Base-by-base conservation (phyloP, 2,329 filamentous ascomycete species). In the Juglanconis juglandina region DNA sequence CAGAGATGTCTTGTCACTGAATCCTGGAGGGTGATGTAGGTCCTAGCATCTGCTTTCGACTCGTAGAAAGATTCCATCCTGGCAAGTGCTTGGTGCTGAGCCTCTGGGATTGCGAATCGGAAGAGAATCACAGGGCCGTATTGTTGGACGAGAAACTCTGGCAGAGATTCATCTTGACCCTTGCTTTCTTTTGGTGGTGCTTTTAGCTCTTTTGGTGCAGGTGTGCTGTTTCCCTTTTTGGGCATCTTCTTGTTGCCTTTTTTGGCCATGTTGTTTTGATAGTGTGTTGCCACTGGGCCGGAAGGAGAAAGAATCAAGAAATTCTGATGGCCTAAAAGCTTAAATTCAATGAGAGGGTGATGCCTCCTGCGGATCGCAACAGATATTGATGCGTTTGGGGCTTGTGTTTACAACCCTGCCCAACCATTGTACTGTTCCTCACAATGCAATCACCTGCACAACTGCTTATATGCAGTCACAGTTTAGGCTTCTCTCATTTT, bases 71-170 rank as follows among this genome's bases (percentile, higher is more conserved):
- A 5, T 39, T 48, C 53, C 13, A 41, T 6, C 6, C 53, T 46
- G 33, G 53, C 53, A 11, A 56, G 14, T n/a, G 53, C 53, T 46
- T 56, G 53, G 17, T 56, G 53, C n/a, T 48, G 53, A n/a, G 33
- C 1, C 2, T 48, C 24, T 13, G 33, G 17, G 9, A 44, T 14
- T 3, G 7, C n/a, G 13, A 56, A 56, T 8, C 11, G 34, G 44
- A 56, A 3, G 35, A 56, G 34, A 11, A 56, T 41, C n/a, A 56
- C 10, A 2, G 66, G 51, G 69, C 71, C 37, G 53, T 75, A 32
- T 61, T 73, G 41, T 60, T 74, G 44, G 71, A 74, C 57, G 67
- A 5, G n/a, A 17, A 55, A 55, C 6, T 47, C 52, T 30, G 41
- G 7, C 7, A 39, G 1, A n/a, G n/a, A 13, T 17, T 5, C 53